Evolutionary conservation across 2,329 filamentous ascomycete genomes (phyloP).

Genomic region (Claviceps pusilla): DNA sequence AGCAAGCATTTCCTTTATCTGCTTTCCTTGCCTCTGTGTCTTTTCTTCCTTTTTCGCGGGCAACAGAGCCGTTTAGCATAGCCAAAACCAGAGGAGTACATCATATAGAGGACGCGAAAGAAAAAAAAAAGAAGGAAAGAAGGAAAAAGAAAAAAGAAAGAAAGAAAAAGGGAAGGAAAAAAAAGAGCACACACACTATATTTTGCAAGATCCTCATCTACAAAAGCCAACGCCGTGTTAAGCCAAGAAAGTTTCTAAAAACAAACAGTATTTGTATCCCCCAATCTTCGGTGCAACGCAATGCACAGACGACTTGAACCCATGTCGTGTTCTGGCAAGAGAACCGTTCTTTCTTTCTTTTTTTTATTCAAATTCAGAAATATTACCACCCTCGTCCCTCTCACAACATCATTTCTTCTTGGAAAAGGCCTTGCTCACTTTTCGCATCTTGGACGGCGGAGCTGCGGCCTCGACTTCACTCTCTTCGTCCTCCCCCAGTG

Average conservation of each 20-base stretch:
- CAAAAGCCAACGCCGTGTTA: slow-evolving; percentile 6
- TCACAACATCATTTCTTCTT: slow-evolving; percentile 19
- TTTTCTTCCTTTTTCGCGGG: no score
- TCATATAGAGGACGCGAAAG: not conserved
- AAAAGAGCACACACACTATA: not conserved
- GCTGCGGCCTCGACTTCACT: slow-evolving; percentile 34
- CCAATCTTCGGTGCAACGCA: not conserved
- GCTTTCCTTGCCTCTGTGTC: no score
- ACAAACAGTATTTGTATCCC: not conserved
- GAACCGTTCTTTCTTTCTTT: not conserved
- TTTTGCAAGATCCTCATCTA: slow-evolving; percentile 1
- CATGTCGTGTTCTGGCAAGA: not conserved
- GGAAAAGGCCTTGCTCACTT: slow-evolving; percentile 21
- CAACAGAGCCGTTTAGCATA: not conserved
- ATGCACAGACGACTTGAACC: not conserved
- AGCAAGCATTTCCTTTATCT: no score
- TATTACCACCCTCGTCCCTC: not conserved
- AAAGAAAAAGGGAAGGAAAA: no score
- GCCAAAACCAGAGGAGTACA: not conserved
- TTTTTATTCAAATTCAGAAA: not conserved
- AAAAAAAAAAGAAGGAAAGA: no score
- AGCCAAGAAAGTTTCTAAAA: not conserved
- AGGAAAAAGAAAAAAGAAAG: no score
- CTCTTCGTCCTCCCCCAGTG: slow-evolving; percentile 40
- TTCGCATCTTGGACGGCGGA: slow-evolving; percentile 31